A percentile compares a stretch with the other conserved stretches of the same genome.
Evolutionary conservation across 2,329 filamentous ascomycete genomes (phyloP).

Genomic region (Trichothecium roseum): DNA sequence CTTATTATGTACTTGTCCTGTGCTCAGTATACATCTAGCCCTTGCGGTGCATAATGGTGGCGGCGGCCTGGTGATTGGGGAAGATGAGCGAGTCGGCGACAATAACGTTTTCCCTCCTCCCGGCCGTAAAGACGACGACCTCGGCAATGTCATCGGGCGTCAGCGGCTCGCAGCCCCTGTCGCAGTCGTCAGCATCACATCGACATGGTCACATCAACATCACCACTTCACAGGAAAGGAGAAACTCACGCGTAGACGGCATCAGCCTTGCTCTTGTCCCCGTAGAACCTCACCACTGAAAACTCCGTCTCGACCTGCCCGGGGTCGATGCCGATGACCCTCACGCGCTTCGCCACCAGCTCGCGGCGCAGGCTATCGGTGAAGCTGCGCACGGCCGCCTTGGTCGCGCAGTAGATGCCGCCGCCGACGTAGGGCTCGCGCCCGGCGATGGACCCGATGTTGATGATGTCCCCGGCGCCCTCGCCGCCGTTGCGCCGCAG

Average conservation of each 20-base stretch:
- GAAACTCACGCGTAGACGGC: constrained; percentile 70
- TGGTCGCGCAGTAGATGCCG: constrained; percentile 87
- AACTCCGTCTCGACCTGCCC: constrained; percentile 94
- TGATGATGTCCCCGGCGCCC: constrained; percentile 87
- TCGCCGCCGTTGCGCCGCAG: constrained; percentile 58
- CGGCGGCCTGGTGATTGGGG: constrained; percentile 62
- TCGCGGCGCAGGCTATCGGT: constrained; percentile 76
- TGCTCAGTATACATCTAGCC: background rate
- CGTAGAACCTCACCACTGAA: constrained; percentile 79
- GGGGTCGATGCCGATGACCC: constrained; percentile 81
- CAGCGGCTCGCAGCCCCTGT: constrained; percentile 65
- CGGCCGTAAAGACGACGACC: constrained; percentile 75
- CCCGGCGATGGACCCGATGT: constrained; percentile 81
- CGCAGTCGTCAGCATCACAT: background rate
- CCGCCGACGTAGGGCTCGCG: constrained; percentile 78
- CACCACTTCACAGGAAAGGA: background rate
- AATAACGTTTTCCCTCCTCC: constrained; percentile 80
- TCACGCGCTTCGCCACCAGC: constrained; percentile 67
- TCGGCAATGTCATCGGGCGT: constrained; percentile 88
- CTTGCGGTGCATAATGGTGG: constrained; percentile 6
- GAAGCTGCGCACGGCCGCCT: constrained; percentile 81
- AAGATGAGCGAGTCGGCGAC: constrained; percentile 80
- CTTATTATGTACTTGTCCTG: constrained; percentile 39
- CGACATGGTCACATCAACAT: background rate
- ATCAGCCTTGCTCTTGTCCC: constrained; percentile 82